Base-by-base conservation (phyloP, 306 rosid genomes). In the Amphicarpaea edgeworthii region DNA sequence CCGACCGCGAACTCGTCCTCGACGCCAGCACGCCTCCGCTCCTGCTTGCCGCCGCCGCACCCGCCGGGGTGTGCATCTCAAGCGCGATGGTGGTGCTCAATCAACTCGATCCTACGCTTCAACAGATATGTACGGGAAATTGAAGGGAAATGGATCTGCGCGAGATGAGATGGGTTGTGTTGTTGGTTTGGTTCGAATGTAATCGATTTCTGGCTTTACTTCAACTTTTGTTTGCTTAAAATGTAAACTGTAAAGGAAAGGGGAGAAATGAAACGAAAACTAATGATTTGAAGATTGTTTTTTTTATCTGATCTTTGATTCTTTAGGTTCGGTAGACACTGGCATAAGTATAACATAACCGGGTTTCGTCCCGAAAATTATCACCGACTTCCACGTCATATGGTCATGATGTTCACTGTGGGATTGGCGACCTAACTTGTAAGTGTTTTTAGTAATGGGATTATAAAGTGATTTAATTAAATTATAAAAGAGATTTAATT, bases 1-100 rank as follows among this genome's bases (percentile, higher is more conserved):
- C 96, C 61, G 97, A 92, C 21, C 96, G 87, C 0, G 98, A 95
- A 70, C 98, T 90, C 57, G 89, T 88, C 3, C 93, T 90, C 4
- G 88, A 84, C n/a, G 84, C 87, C 75, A 88, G 75, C 15, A 76
- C 61, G 78, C 45, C 45, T 12, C 45, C 45, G 40, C 72, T 76
- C 24, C 43, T 68, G 8, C 49, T 65, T 46, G 73, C 51, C 68
- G 34, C 51, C 54, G 28, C 28, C 28, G 53, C n/a, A n/a, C n/a
- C 60, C 32, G 17, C 46, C 30, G 63, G 26, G 76, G 34, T 77
- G 38, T 68, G 16, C 75, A 28, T 67, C 55, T 65, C 71, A 12
- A 32, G 17, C 70, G 50, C 49, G 21, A 24, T 55, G 11, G 14
- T 42, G 23, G n/a, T 34, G 3, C 0, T 8, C 12, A 2, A 60